phyloP scores from a whole-genome alignment of 495 filamentous ascomycete species.

The Penicillium odoratum region DNA sequence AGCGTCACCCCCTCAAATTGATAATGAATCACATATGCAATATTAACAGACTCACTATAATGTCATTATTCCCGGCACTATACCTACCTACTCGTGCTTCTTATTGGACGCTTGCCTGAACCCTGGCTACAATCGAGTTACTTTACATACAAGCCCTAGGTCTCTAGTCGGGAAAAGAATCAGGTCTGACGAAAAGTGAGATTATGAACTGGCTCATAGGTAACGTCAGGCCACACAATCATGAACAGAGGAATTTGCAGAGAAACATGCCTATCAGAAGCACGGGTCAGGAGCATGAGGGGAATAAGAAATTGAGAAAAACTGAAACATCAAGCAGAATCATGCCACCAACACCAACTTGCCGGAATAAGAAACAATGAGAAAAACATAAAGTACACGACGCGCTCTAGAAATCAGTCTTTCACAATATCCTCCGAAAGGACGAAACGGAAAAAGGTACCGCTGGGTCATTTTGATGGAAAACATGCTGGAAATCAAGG shows the following conservation, averaged over 20 bases:
- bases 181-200: constrained; percentile 1
- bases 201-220: constrained; percentile 19
- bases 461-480: constrained; percentile 30
- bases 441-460: constrained; percentile 29
- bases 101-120: background rate
- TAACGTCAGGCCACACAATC: constrained; percentile 7
- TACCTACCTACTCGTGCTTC: background rate
- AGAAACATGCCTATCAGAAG: constrained; percentile 15
- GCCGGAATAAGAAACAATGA: constrained; percentile 11
- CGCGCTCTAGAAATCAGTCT: constrained; percentile 45
- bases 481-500: constrained; percentile 12
- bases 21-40: background rate
- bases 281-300: constrained; percentile 18
- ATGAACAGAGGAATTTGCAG: constrained; percentile 10
- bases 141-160: background rate
- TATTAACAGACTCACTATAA: background rate
- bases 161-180: background rate
- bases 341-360: constrained; percentile 32
- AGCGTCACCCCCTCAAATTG: background rate
- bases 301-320: constrained; percentile 14
- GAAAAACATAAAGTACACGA: constrained; percentile 47
- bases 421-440: constrained; percentile 39
- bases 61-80: background rate
- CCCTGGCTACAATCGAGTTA: background rate
- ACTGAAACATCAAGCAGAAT: constrained; percentile 18